These are phyloP conservation scores for Blastocystis sp. DNA, from an alignment of 352 stramenopile genomes.

Conservation along the genomic window DNA sequence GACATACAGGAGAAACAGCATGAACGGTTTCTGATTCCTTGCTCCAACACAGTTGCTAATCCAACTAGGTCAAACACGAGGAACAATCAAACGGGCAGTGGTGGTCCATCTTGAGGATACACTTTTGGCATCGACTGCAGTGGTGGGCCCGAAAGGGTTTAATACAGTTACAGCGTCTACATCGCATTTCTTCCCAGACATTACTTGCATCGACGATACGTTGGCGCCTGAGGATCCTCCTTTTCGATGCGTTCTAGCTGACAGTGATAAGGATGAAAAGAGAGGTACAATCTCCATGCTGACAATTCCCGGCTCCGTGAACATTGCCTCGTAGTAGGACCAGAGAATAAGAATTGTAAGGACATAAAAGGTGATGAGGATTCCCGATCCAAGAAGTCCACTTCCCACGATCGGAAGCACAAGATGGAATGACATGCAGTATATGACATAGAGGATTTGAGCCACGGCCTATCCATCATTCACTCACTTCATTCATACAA, in stretches of 20 bases:
- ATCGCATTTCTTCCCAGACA: not conserved
- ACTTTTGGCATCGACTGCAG: constrained; percentile 59
- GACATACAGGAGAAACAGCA: constrained; percentile 49
- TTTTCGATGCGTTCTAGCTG: constrained; percentile 20
- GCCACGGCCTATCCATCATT: constrained; percentile 5
- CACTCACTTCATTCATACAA: not conserved
- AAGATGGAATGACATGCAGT: constrained; percentile 49
- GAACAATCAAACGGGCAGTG: constrained; percentile 57
- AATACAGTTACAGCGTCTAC: constrained; percentile 58
- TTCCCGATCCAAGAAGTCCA: not conserved
- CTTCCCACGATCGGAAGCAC: constrained; percentile 3
- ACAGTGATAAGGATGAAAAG: not conserved
- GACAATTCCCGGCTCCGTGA: constrained; percentile 27
- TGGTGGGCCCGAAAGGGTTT: constrained; percentile 62
- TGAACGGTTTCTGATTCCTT: constrained; percentile 54
- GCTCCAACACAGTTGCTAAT: constrained; percentile 53
- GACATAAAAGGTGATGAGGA: constrained; percentile 21
- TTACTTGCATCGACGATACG: constrained; percentile 19
- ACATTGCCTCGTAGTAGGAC: not conserved
- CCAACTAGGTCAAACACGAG: constrained; percentile 31
- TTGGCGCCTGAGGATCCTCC: not conserved
- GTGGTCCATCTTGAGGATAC: constrained; percentile 62
- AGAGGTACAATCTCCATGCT: not conserved
- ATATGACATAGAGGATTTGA: constrained; percentile 30
- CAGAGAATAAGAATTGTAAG: constrained; percentile 24